Evolutionary conservation across 192 early-diverging fungal genomes (phyloP).

Genomic region (Linnemannia schmuckeri): DNA sequence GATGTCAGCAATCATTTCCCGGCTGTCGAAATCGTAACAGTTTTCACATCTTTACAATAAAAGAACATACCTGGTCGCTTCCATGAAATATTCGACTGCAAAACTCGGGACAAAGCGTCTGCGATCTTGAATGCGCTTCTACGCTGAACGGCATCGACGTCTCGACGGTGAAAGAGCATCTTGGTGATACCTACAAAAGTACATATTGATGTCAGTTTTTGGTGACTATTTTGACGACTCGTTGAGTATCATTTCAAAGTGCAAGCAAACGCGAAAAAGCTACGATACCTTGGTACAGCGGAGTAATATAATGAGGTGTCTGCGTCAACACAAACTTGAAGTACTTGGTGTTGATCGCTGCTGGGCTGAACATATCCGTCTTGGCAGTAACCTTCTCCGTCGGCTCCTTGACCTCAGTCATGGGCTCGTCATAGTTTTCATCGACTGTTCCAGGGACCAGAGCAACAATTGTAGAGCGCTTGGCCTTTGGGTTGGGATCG

Average conservation of each 20-base stretch:
- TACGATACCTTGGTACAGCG: conserved; percentile 74
- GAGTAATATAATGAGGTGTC: conserved; percentile 72
- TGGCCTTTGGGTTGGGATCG: conserved; percentile 57
- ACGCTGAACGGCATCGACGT: conserved; percentile 60
- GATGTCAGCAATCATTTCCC: background rate
- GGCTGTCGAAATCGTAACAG: background rate
- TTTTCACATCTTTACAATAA: background rate
- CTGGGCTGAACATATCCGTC: conserved; percentile 65
- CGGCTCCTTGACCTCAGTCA: conserved; percentile 22
- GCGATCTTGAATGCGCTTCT: conserved; percentile 68
- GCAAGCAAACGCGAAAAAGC: background rate
- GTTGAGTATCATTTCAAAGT: background rate
- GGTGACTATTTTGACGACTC: background rate
- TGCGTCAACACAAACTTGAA: conserved; percentile 76
- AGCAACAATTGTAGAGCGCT: conserved; percentile 30
- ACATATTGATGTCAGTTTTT: background rate
- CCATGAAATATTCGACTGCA: conserved; percentile 68
- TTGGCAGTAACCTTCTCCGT: conserved; percentile 11
- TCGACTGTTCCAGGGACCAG: conserved; percentile 52
- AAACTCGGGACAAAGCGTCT: conserved; percentile 64
- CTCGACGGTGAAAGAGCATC: conserved; percentile 68
- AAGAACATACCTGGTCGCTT: conserved; percentile 40
- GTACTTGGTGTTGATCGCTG: conserved; percentile 73
- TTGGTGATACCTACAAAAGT: conserved; percentile 65
- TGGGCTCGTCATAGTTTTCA: conserved; percentile 34